Base-by-base conservation (phyloP, 352 stramenopile species). In the Pythium aphanidermatum region DNA sequence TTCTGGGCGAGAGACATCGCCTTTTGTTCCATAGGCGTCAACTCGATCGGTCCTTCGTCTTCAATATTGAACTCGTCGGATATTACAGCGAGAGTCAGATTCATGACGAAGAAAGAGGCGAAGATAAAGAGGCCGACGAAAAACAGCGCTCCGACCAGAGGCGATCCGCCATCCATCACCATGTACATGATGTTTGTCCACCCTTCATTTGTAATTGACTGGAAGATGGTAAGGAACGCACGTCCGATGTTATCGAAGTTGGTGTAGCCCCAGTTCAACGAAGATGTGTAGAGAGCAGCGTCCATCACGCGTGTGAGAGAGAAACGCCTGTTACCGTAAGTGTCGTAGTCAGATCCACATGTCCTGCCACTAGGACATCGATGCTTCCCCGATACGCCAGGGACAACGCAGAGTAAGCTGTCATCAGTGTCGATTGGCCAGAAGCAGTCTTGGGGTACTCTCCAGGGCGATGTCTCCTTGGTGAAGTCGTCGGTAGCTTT, bases 131-230 rank as follows among this genome's bases (percentile, higher is more conserved):
- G 58, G 2, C 74, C 51, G n/a, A 94, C 65, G 48, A 97, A 97
- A 54, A 95, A 97, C 0, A 96, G 29, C 2, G 70, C 65, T 6
- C 52, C 83, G 2, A 94, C 40, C 6, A 82, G 27, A 43, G 89
- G 58, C 29, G 71, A 55, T 7, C 70, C 73, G 12, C 70, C 65
- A 41, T 82, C 57, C 67, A 83, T 70, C 16, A 90, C 70, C 66
- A 90, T 89, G 60, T 97, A 94, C 82, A 97, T 97, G 43, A 97
- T 86, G 27, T 60, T 34, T 1, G 76, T 94, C 94, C 94, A 98
- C 0, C 94, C 94, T 69, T 98, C 93, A 34, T 96, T 62, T 3
- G 92, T 98, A 36, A 98, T 86, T 0, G 81, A 68, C 58, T 97
- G 91, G 53, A 98, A 96, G 30, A 97, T 96, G 5, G 87, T 95